Evolutionary conservation across 2,329 filamentous ascomycete species (phyloP).

Genomic region (Aspergillaceae sp.): DNA sequence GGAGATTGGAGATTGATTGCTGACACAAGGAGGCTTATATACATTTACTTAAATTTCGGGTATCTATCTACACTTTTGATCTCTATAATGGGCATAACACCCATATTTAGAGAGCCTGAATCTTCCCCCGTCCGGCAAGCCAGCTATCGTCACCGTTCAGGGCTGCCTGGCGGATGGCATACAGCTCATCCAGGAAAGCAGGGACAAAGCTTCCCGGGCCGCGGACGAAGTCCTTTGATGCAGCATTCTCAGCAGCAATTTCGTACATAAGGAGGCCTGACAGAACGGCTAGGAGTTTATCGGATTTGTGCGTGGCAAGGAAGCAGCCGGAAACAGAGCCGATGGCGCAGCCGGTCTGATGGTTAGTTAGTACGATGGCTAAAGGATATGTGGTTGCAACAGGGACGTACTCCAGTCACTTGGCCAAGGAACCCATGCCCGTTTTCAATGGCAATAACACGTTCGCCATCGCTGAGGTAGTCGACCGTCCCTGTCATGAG

Average conservation of each 20-base stretch:
- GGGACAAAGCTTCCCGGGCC: conserved; percentile 84
- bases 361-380: neutral
- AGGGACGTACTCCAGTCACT: conserved; percentile 34
- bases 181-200: conserved; percentile 68
- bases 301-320: conserved; percentile 53
- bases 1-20: conserved; percentile 3
- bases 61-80: conserved; percentile 1
- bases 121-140: conserved; percentile 29
- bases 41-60: neutral
- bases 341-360: conserved; percentile 66
- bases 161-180: conserved; percentile 31
- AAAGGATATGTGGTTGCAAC: neutral
- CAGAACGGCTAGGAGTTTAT: conserved; percentile 64
- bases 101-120: conserved; percentile 19
- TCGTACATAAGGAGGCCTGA: conserved; percentile 71
- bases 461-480: conserved; percentile 64
- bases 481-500: conserved; percentile 77
- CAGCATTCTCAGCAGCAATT: conserved; percentile 63
- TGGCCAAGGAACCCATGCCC: conserved; percentile 55
- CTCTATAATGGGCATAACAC: conserved; percentile 5
- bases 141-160: conserved; percentile 25
- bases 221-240: conserved; percentile 49
- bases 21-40: neutral
- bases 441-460: conserved; percentile 62
- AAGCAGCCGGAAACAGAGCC: conserved; percentile 74